Conservation (phyloP, 2,329 filamentous ascomycete genomes). For the Alternaria burnsii region DNA sequence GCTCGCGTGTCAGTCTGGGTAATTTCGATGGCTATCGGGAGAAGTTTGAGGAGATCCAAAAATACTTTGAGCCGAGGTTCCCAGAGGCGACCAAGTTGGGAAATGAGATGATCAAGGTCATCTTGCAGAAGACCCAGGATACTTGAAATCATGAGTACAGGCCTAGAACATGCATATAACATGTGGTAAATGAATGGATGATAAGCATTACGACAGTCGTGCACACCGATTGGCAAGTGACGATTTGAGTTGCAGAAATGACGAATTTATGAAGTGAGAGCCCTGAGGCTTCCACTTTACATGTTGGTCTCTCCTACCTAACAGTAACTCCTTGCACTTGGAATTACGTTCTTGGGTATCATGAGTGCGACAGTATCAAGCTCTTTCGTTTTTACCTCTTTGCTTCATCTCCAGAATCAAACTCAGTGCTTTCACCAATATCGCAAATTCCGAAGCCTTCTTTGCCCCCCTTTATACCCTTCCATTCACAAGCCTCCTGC, state of each 20-base stretch:
- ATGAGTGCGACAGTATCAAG: neutral
- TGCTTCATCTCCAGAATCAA: constrained; percentile 46
- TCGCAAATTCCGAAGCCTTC: constrained; percentile 87
- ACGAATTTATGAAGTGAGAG: neutral
- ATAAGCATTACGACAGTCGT: neutral
- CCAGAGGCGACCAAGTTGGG: constrained; percentile 85
- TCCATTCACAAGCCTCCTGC: constrained; percentile 73
- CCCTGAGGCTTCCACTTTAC: neutral
- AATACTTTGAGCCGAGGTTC: constrained; percentile 91
- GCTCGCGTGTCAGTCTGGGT: constrained; percentile 87
- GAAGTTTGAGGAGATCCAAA: constrained; percentile 88
- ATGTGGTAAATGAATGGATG: neutral
- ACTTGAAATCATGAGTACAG: constrained; percentile 1
- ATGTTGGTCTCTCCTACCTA: neutral
- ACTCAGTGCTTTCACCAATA: constrained; percentile 80
- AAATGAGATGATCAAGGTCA: constrained; percentile 97
- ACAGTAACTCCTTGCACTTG: neutral
- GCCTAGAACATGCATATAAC: neutral
- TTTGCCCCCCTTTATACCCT: constrained; percentile 77
- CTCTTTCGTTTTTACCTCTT: neutral
- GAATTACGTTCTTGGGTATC: neutral
- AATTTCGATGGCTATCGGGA: constrained; percentile 94
- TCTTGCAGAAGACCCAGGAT: constrained; percentile 76
- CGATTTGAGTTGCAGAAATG: neutral
- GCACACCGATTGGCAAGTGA: neutral